Evolutionary conservation across 1,139 yeast genomes (phyloP), one percentile per base, ranked within the genome.

Genomic region (Sugiyamaella pinicola): DNA sequence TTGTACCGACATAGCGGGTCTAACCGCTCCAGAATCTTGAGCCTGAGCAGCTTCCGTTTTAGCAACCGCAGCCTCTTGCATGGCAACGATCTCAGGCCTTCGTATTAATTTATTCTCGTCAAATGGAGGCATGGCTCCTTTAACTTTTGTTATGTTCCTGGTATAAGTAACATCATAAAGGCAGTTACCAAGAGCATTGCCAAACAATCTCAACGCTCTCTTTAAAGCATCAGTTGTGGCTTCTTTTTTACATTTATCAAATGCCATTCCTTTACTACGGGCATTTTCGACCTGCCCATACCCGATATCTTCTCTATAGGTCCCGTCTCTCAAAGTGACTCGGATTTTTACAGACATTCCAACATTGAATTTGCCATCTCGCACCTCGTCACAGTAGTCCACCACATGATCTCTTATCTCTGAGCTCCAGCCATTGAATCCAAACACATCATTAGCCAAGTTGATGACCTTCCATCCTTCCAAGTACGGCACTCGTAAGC

Each of bases 161-260:
- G 79, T 68, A 52, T 81, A 82, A 29, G 75, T 73, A 58, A 78
- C 77, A 66, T 86, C 91, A 62, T 86, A 85, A 18, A 86, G 74
- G 64, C 95, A 86, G 65, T 85, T 85, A 1, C 95, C 95, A 60
- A 86, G 70, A 0, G 84, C 83, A 64, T 85, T 84, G 29, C 95
- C 95, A 69, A 86, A 87, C 64, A 85, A 83, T 55, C 95, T 74
- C 59, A 87, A 73, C 29, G 91, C 85, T 39, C 95, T 72, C 67
- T 87, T 87, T 57, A 85, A 66, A 0, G 84, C 95, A 67, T 87
- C 95, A 0, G 95, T 87, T 24, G 82, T 78, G 1, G 93, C 95
- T 64, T 86, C 91, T 61, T 87, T 87, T 61, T 82, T 81, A 63
- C 88, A 73, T 64, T 86, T 86, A 58, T 86, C 95, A 66, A 81